Base-by-base conservation (phyloP, 2,329 filamentous ascomycete species). In the Rutstroemia sydowiana region DNA sequence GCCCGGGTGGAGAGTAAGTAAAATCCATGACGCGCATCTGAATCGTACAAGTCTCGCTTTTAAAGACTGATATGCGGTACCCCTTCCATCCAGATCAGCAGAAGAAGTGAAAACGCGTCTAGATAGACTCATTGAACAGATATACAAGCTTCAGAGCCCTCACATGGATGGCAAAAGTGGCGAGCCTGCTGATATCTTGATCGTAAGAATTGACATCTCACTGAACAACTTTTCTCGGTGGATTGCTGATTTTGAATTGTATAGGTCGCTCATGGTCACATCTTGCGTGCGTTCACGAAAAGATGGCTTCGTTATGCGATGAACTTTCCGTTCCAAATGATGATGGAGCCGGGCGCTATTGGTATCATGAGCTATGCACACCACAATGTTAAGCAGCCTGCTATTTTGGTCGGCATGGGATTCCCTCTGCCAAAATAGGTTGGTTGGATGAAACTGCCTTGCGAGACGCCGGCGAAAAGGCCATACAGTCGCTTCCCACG, bases 231-330 rank as follows among this genome's bases (percentile, higher is more conserved):
- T n/a, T 42, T 32, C 14, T 34, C 34, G 20, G 42, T 18, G 10
- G 78, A 75, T 26, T 26, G 8, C 4, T 26, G 8, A 8, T 26
- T 26, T 26, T 8, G 23, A 26, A 26, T 26, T 8, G 23, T 8
- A 26, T 26, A 26, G 23, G 4, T 26, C 23, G 8, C 23, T 26
- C 23, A 26, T 8, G 23, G 23, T 26, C 8, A n/a, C 23, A 26
- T 26, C 23, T 26, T 26, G 23, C 23, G 23, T 26, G 23, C 23
- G 8, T 26, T 26, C 23, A 26, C 23, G 23, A 26, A 26, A 26
- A 26, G 4, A 4, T 26, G 8, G 76, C 64, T 78, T 2, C 68
- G 68, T 0, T 73, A 71, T 64, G 60, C 55, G 10, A 39, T 64
- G 43, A 54, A 55, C 21, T 57, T 56, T 31, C 58, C 58, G 7